Evolutionary conservation across 225 moss, liverwort and hornwort species (phyloP).

Genomic region (Sphagnum tenellum): DNA sequence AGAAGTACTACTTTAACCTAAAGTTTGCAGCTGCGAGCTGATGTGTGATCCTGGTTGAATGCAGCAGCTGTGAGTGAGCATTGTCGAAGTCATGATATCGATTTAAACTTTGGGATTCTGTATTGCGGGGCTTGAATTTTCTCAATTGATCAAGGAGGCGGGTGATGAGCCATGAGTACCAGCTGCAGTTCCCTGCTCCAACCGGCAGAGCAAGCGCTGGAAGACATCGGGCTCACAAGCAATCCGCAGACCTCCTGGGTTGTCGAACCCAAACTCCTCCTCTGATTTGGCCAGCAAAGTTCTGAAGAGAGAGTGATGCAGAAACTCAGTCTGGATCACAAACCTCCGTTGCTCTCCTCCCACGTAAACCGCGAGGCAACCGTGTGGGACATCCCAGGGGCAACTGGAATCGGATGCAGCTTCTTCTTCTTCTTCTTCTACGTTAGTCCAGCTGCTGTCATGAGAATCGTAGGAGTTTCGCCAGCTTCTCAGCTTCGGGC

Average conservation of each 20-base stretch:
- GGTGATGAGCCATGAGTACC: too few relatives aligned
- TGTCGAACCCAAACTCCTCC: slow-evolving; percentile 49
- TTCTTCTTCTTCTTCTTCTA: slow-evolving; percentile 15
- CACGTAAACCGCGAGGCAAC: slow-evolving; percentile 44
- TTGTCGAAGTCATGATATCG: too few relatives aligned
- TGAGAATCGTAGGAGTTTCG: slow-evolving; percentile 12
- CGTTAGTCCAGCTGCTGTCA: slow-evolving; percentile 9
- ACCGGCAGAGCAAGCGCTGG: slow-evolving; percentile 33
- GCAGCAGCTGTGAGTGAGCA: too few relatives aligned
- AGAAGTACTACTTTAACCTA: too few relatives aligned
- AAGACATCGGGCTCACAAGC: slow-evolving; percentile 32
- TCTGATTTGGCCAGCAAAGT: slow-evolving; percentile 31
- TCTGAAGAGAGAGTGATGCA: slow-evolving; percentile 35
- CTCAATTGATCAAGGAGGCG: too few relatives aligned
- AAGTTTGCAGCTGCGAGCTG: too few relatives aligned
- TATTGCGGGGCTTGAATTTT: too few relatives aligned
- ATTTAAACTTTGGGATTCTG: too few relatives aligned
- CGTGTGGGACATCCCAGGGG: slow-evolving; percentile 40
- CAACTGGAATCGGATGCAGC: neutral
- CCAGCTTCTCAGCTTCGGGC: slow-evolving; percentile 9
- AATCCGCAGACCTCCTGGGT: slow-evolving; percentile 36
- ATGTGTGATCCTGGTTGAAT: too few relatives aligned
- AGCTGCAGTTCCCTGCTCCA: slow-evolving; percentile 7
- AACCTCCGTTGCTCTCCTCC: slow-evolving; percentile 41
- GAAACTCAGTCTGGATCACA: slow-evolving; percentile 33